These are phyloP conservation scores for Fusarium drepaniforme DNA, from an alignment of 2,329 filamentous ascomycete species.

Conservation along the genomic window DNA sequence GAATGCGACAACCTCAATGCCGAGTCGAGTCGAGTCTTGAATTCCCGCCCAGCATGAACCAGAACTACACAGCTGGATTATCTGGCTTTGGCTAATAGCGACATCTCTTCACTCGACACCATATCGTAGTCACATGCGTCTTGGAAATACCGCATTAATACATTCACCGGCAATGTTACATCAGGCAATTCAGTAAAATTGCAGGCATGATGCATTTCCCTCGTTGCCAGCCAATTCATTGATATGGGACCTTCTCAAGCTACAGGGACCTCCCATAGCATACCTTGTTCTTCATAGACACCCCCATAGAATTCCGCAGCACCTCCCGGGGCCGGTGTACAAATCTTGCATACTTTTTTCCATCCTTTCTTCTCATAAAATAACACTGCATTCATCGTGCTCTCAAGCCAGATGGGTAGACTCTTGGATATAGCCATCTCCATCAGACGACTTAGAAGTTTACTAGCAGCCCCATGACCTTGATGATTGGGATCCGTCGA, in stretches of 20 bases:
- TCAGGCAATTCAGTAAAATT: no score
- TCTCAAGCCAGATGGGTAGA: neutral
- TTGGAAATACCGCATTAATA: fast-evolving
- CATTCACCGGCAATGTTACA: no score
- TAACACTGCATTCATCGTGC: neutral
- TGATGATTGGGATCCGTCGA: neutral
- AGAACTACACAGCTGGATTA: neutral
- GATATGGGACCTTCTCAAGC: neutral
- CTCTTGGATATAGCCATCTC: neutral
- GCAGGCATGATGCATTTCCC: neutral
- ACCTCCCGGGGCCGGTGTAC: neutral
- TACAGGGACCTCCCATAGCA: neutral
- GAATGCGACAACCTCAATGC: no score
- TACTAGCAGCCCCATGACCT: neutral
- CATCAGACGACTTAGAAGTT: neutral
- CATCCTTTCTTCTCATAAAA: neutral
- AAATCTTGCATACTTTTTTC: neutral
- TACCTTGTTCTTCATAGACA: neutral
- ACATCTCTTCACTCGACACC: neutral
- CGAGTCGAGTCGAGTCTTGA: no score
- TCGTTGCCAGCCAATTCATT: neutral
- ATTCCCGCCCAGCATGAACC: neutral
- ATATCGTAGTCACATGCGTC: neutral
- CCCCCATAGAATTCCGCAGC: neutral
- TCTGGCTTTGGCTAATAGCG: neutral